Conservation (phyloP, 2,329 filamentous ascomycete species). For the Claviceps maximensis region DNA sequence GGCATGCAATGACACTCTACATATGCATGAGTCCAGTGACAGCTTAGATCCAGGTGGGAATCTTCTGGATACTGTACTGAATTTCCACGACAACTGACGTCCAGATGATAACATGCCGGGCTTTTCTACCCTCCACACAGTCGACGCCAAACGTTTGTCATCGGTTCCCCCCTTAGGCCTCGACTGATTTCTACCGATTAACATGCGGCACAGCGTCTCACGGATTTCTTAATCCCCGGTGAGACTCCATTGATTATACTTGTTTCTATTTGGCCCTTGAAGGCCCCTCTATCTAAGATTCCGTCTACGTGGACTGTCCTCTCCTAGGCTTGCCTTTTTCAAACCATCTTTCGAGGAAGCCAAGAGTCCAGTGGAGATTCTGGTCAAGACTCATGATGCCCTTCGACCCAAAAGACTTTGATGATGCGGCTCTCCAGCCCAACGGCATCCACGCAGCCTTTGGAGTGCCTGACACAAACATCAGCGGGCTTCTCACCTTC, state of each 20-base stretch:
- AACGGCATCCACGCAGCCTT: constrained; percentile 1
- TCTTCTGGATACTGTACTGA: background rate
- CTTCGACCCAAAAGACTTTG: constrained; percentile 1
- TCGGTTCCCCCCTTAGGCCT: too few species aligned
- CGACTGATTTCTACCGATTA: too few species aligned
- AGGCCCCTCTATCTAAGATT: too few species aligned
- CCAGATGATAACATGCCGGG: background rate
- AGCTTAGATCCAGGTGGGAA: background rate
- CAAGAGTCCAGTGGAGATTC: too few species aligned
- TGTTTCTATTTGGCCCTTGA: too few species aligned
- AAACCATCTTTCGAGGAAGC: too few species aligned
- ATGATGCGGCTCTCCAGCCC: background rate
- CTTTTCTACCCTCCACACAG: background rate
- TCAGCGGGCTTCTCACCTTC: constrained; percentile 2
- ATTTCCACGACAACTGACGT: background rate
- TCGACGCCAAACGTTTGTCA: too few species aligned
- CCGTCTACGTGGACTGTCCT: too few species aligned
- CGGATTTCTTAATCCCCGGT: too few species aligned
- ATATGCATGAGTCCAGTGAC: background rate
- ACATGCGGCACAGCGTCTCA: too few species aligned
- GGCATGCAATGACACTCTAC: background rate
- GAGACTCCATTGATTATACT: too few species aligned
- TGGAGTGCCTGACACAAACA: constrained; percentile 3
- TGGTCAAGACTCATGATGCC: background rate
- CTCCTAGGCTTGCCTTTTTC: too few species aligned